These are phyloP conservation scores for Globisporangium nunn DNA, from an alignment of 352 stramenopile genomes.

Conservation along the genomic window DNA sequence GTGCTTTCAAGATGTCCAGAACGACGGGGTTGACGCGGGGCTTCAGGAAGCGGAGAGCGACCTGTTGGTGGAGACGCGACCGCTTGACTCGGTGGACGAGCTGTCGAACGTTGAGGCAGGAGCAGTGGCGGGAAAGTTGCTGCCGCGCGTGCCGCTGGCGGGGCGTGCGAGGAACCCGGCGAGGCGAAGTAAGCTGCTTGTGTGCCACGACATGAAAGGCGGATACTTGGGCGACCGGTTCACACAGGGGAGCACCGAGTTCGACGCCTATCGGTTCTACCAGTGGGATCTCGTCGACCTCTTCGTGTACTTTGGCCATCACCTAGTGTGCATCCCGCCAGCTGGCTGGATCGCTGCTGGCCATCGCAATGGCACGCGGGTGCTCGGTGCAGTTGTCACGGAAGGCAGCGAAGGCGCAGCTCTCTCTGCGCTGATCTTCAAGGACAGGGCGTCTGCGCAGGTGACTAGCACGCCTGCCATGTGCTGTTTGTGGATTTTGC, in stretches of 20 bases:
- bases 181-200: constrained; percentile 39
- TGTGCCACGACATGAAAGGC: constrained; percentile 54
- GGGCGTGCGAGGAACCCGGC: constrained; percentile 14
- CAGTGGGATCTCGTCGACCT: constrained; percentile 49
- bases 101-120: constrained; percentile 14
- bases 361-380: constrained; percentile 35
- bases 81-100: constrained; percentile 23
- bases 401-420: constrained; percentile 25
- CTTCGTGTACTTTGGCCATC: constrained; percentile 54
- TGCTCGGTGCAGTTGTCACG: constrained; percentile 42
- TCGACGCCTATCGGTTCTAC: constrained; percentile 39
- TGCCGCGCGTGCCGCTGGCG: constrained; percentile 21
- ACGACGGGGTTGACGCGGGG: not conserved
- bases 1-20: constrained; percentile 14
- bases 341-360: constrained; percentile 35
- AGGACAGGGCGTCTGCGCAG: constrained; percentile 18
- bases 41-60: not conserved
- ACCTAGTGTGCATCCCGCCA: constrained; percentile 39
- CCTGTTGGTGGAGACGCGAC: constrained; percentile 18
- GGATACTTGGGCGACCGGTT: constrained; percentile 35
- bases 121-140: not conserved
- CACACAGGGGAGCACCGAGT: constrained; percentile 23
- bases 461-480: constrained; percentile 6
- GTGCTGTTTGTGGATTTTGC: not conserved
- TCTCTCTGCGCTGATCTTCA: constrained; percentile 23